Base-by-base conservation (phyloP, 371 early-diverging fungal species). In the Blastocladiella emersonii region DNA sequence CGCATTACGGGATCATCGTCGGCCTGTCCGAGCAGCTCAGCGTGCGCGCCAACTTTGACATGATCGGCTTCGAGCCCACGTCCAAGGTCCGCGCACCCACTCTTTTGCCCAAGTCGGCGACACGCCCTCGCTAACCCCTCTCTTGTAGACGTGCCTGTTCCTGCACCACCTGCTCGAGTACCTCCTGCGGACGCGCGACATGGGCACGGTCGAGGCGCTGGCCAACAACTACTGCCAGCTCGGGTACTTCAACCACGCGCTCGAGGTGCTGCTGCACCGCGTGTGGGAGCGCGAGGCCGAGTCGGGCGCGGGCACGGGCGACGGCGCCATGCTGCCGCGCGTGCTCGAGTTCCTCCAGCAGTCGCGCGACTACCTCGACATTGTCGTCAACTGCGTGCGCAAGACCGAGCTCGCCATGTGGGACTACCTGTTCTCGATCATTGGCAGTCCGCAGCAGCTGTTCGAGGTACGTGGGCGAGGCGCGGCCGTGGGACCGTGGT, bases 371-470 rank as follows among this genome's bases (percentile, higher is more conserved):
- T 82, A 80, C 41, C 70, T 88, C 53, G 91, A 94, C 57, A 85
- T 89, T 30, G 85, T 94, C 72, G 91, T 88, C 23, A 83, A 86
- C 41, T 92, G 92, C 70, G 91, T 92, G 27, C 74, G 94, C 45
- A 94, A 94, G 69, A 87, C 88, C 2, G 94, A 94, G 71, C 85
- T 89, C 3, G 81, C 91, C 5, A 72, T 90, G n/a, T 94, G 94
- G 94, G 80, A 78, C 39, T 85, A 88, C 68, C 76, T 92, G 60
- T 94, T 94, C 66, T 72, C 80, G 6, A 81, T 84, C 34, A 89
- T 86, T 0, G 92, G 91, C 0, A 80, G 85, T 56, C 89, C 91
- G 0, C 79, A 84, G 63, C 83, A 75, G 53, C 69, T 92, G 48
- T 94, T 91, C 72, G 78, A 86, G 76, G 89, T 88, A 75, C 44